Evolutionary conservation across 73 alveolate species (phyloP).

Genomic region (Effrenium voratum): DNA sequence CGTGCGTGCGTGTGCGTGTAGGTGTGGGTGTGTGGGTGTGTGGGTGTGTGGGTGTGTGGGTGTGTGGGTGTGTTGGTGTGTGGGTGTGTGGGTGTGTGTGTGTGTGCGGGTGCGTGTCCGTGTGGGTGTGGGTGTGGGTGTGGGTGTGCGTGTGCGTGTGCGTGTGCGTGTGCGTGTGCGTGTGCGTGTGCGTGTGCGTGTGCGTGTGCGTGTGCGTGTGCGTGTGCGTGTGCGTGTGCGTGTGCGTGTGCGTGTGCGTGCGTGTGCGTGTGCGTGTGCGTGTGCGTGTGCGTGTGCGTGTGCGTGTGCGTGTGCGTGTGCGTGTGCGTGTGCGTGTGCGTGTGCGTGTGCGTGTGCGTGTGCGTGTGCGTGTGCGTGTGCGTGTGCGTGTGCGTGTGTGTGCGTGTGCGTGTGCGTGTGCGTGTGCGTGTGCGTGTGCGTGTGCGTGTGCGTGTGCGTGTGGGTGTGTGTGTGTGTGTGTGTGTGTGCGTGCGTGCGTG

Average conservation of each 20-base stretch:
- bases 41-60: no score
- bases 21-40: no score
- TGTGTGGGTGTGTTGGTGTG: no score
- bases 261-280: background rate
- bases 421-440: background rate
- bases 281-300: background rate
- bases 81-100: background rate
- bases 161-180: no score
- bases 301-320: background rate
- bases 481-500: constrained; percentile 9
- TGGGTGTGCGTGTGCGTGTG: no score
- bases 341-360: background rate
- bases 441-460: background rate
- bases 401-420: no score
- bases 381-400: no score
- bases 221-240: background rate
- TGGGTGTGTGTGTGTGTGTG: background rate
- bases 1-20: no score
- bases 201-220: background rate
- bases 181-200: no score
- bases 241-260: background rate
- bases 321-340: background rate
- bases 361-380: background rate
- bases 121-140: background rate
- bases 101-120: background rate